phyloP scores from a whole-genome alignment of 306 rosid species.

The Arachis hypogaea region DNA sequence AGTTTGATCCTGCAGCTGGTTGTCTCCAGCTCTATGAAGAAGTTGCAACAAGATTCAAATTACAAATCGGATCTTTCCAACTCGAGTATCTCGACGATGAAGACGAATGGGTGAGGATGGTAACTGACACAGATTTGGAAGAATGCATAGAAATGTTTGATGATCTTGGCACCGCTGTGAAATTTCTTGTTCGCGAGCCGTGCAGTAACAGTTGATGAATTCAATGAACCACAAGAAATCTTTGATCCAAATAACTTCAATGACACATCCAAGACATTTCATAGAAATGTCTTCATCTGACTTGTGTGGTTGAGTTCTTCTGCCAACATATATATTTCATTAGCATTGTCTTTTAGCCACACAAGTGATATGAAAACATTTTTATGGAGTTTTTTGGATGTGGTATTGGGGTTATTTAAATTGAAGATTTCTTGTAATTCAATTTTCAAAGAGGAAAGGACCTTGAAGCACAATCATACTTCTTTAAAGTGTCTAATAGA shows the following conservation, averaged over 20 bases:
- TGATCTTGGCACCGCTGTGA: slow-evolving; percentile 64
- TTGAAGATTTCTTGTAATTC: too few species aligned
- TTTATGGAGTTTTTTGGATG: slow-evolving; percentile 16
- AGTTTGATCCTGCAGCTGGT: slow-evolving; percentile 69
- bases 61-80: slow-evolving; percentile 75
- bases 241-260: too few species aligned
- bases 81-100: slow-evolving; percentile 90
- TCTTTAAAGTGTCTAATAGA: too few species aligned
- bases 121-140: slow-evolving; percentile 75
- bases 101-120: slow-evolving; percentile 95
- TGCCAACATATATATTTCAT: too few species aligned
- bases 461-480: too few species aligned
- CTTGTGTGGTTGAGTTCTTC: too few species aligned
- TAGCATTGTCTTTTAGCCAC: slow-evolving; percentile 14
- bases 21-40: slow-evolving; percentile 78
- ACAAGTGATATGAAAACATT: slow-evolving; percentile 17
- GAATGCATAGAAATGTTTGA: slow-evolving; percentile 80
- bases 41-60: slow-evolving; percentile 72
- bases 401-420: neutral
- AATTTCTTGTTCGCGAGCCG: slow-evolving; percentile 77
- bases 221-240: too few species aligned
- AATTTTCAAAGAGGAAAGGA: too few species aligned
- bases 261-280: too few species aligned
- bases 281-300: too few species aligned
- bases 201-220: slow-evolving; percentile 51